phyloP scores from a whole-genome alignment of 371 early-diverging fungal genomes.

The Coemansia sp. region DNA sequence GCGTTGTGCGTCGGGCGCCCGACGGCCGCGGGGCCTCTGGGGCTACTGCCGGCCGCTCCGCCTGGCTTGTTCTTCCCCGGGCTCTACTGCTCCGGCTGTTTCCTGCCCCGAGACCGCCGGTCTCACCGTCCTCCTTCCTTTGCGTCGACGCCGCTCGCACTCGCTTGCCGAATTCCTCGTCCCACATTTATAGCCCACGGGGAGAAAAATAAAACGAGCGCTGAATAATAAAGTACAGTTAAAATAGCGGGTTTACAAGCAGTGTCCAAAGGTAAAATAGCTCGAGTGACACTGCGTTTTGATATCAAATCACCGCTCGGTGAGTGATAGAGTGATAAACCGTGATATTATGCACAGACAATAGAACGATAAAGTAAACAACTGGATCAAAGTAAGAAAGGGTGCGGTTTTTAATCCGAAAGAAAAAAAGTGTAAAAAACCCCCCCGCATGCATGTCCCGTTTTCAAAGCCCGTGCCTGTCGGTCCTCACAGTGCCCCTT shows the following conservation, averaged over 20 bases:
- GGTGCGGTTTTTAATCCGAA: too few species aligned
- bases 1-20: neutral
- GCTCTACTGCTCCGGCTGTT: slow-evolving; percentile 13
- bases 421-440: too few species aligned
- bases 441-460: neutral
- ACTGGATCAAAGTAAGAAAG: too few species aligned
- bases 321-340: too few species aligned
- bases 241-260: neutral
- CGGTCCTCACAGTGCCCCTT: neutral
- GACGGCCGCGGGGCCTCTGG: neutral
- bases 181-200: slow-evolving; percentile 16
- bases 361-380: neutral
- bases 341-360: neutral
- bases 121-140: neutral
- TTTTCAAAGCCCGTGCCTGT: neutral
- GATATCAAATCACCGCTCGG: too few species aligned
- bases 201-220: neutral
- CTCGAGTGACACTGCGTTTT: too few species aligned
- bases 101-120: neutral
- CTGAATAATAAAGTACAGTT: neutral
- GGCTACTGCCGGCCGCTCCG: neutral
- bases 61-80: slow-evolving; percentile 5
- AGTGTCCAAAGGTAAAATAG: too few species aligned
- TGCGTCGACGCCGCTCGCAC: slow-evolving; percentile 23
- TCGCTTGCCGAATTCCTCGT: slow-evolving; percentile 19